A percentile compares a stretch with the other conserved stretches of the same genome.
Evolutionary conservation across 305 asterid species (phyloP).

Genomic region (Nicotiana rustica): DNA sequence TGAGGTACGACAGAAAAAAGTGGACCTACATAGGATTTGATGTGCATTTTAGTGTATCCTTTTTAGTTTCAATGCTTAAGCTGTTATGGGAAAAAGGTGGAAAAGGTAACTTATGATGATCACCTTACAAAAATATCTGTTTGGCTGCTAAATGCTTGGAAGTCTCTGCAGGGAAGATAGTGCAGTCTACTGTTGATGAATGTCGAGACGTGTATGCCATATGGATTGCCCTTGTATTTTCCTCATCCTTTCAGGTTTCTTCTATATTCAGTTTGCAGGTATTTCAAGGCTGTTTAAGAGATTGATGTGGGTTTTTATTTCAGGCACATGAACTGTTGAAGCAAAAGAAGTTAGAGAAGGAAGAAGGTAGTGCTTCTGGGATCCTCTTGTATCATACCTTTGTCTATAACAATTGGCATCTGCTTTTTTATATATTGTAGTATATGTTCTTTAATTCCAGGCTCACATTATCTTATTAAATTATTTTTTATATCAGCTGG

Average conservation of each 20-base stretch:
- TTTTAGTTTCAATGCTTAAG: background rate
- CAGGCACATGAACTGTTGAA: conserved; percentile 87
- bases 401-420: background rate
- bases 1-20: background rate
- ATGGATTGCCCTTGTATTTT: conserved; percentile 80
- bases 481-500: conserved; percentile 29
- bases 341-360: conserved; percentile 74
- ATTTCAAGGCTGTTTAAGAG: conserved; percentile 29
- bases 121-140: conserved; percentile 24
- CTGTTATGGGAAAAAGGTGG: background rate
- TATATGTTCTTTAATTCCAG: background rate
- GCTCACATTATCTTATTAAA: background rate
- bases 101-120: conserved; percentile 23
- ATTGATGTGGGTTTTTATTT: conserved; percentile 46
- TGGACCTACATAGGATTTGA: background rate
- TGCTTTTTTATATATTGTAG: background rate
- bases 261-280: conserved; percentile 37
- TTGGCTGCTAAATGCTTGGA: conserved; percentile 38
- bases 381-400: conserved; percentile 9
- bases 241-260: conserved; percentile 35
- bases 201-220: conserved; percentile 81
- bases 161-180: conserved; percentile 87
- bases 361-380: conserved; percentile 58
- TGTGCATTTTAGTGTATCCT: background rate
- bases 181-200: conserved; percentile 92